Evolutionary conservation across 768 basidiomycete species (phyloP), one percentile per base, ranked within the genome.

Genomic region (Atractiella rhizophila): DNA sequence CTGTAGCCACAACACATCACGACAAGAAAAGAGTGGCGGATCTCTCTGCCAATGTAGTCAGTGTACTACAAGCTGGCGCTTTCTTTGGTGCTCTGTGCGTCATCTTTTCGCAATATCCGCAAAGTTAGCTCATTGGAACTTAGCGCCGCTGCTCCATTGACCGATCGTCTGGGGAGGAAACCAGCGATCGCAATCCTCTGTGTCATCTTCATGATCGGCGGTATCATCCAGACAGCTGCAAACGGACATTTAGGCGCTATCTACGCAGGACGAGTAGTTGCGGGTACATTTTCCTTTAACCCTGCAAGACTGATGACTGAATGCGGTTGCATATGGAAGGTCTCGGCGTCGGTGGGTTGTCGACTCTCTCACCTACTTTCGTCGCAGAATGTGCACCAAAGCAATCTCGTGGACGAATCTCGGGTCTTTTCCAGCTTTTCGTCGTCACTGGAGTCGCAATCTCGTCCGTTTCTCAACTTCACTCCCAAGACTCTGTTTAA

Each of bases 81-180:
- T 78, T 82, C 64, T 70, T 76, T 48, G 79, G 56, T 36, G 54
- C 71, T 16, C n/a, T n/a, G n/a, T n/a, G n/a, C n/a, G n/a, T n/a
- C n/a, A n/a, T n/a, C n/a, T n/a, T n/a, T n/a, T n/a, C n/a, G n/a
- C n/a, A n/a, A n/a, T n/a, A n/a, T n/a, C n/a, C n/a, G n/a, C n/a
- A n/a, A n/a, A n/a, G n/a, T n/a, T n/a, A n/a, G n/a, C n/a, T n/a
- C n/a, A n/a, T n/a, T n/a, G n/a, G n/a, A n/a, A n/a, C n/a, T n/a
- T n/a, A n/a, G n/a, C n/a, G n/a, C n/a, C n/a, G n/a, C n/a, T n/a
- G n/a, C n/a, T n/a, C n/a, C n/a, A n/a, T n/a, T n/a, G n/a, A n/a
- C n/a, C 12, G 32, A 33, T 20, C 63, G 64, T 0, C 58, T 65
- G 40, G 65, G 66, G 16, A 37, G 43, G 16, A 20, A 27, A 6